phyloP scores from a whole-genome alignment of 768 basidiomycete species.

The Leccinellum rugosiceps region DNA sequence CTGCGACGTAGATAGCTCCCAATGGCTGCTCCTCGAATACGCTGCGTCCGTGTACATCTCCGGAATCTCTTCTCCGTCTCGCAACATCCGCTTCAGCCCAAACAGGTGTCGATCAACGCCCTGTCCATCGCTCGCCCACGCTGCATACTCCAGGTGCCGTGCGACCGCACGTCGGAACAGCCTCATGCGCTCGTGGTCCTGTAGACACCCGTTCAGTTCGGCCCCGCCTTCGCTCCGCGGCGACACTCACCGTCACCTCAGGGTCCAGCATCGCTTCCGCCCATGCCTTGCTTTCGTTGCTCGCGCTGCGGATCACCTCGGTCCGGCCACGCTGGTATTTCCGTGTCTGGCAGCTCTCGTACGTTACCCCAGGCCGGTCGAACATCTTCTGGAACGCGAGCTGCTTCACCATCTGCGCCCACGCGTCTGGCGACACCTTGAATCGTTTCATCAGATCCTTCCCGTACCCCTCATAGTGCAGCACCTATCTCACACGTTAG shows the following conservation, averaged over 20 bases:
- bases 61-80: conserved; percentile 69
- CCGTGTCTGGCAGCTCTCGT: conserved; percentile 93
- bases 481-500: conserved; percentile 43
- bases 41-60: conserved; percentile 72
- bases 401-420: conserved; percentile 94
- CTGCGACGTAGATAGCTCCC: conserved; percentile 93
- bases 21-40: conserved; percentile 70
- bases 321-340: conserved; percentile 90
- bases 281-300: conserved; percentile 80
- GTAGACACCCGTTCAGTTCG: conserved; percentile 3
- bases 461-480: conserved; percentile 88
- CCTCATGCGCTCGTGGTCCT: conserved; percentile 56
- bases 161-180: conserved; percentile 74
- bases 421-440: conserved; percentile 89
- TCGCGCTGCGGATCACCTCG: conserved; percentile 89
- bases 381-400: conserved; percentile 90
- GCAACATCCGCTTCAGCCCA: conserved; percentile 81
- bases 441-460: conserved; percentile 80
- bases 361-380: conserved; percentile 72
- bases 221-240: background rate
- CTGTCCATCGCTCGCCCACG: conserved; percentile 90
- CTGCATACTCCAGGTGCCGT: conserved; percentile 84
- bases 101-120: conserved; percentile 96
- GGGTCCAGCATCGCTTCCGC: conserved; percentile 83
- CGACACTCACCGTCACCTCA: conserved; percentile 40